Percentiles rank a stretch among this genome's conserved stretches.
phyloP scores from a whole-genome alignment of 2,329 filamentous ascomycete genomes.

The Tolypocladium amazonense region DNA sequence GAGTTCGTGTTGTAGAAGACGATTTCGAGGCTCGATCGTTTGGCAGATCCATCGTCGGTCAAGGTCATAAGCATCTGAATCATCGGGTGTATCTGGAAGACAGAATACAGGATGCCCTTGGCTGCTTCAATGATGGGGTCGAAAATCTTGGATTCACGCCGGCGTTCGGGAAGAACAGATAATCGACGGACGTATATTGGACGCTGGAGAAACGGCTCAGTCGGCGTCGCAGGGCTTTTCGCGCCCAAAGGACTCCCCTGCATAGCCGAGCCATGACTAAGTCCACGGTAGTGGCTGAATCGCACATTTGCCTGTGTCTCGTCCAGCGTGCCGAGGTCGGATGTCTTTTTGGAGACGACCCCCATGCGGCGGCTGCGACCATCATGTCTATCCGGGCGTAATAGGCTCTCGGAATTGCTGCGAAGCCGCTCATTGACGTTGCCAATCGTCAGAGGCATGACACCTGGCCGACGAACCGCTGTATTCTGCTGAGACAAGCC shows the following conservation, averaged over 20 bases:
- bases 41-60: slow-evolving; percentile 47
- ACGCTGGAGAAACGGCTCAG: slow-evolving; percentile 44
- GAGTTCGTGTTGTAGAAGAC: slow-evolving; percentile 59
- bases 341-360: slow-evolving; percentile 47
- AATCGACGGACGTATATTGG: slow-evolving; percentile 54
- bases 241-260: slow-evolving; percentile 33
- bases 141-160: slow-evolving; percentile 48
- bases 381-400: slow-evolving; percentile 41
- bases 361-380: slow-evolving; percentile 54
- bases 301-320: slow-evolving; percentile 53
- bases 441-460: slow-evolving; percentile 60
- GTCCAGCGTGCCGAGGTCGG: slow-evolving; percentile 52
- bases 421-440: slow-evolving; percentile 58
- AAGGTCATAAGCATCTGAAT: slow-evolving; percentile 56
- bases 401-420: slow-evolving; percentile 53
- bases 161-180: slow-evolving; percentile 52
- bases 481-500: slow-evolving; percentile 59
- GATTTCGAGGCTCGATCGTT: slow-evolving; percentile 53
- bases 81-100: slow-evolving; percentile 58
- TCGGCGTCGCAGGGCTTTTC: slow-evolving; percentile 49
- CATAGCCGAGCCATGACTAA: slow-evolving; percentile 61
- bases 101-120: slow-evolving; percentile 55
- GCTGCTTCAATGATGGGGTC: slow-evolving; percentile 55
- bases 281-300: slow-evolving; percentile 55
- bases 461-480: slow-evolving; percentile 55